phyloP scores from a whole-genome alignment of 148 eudicot species.

The Camellia sinensis region DNA sequence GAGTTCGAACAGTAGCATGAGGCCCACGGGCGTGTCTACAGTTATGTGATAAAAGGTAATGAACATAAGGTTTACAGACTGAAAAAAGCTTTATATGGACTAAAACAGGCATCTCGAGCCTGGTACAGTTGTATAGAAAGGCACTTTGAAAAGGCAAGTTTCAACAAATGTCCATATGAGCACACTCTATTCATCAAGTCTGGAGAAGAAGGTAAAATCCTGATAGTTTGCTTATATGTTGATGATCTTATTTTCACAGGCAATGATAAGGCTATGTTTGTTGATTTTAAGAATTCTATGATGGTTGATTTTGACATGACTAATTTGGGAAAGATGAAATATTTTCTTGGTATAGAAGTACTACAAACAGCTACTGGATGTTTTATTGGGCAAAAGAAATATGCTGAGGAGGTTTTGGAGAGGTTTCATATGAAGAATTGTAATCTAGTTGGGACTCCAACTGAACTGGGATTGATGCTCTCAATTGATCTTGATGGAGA shows the following conservation, averaged over 20 bases:
- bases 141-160: neutral
- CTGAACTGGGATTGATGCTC: neutral
- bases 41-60: too few relatives aligned
- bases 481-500: neutral
- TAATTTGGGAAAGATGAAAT: neutral
- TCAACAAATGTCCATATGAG: neutral
- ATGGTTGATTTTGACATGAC: neutral
- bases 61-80: too few relatives aligned
- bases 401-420: neutral
- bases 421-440: neutral
- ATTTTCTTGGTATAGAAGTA: constrained; percentile 6
- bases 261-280: neutral
- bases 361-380: neutral
- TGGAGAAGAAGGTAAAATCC: neutral
- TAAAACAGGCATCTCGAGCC: neutral
- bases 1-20: too few relatives aligned
- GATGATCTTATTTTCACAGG: constrained; percentile 8
- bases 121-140: neutral
- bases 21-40: too few relatives aligned
- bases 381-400: neutral
- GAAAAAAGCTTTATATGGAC: too few relatives aligned
- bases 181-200: neutral
- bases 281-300: neutral
- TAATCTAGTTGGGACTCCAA: neutral
- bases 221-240: constrained; percentile 2